These are phyloP conservation scores for Penicillium frequentans DNA, from an alignment of 2,329 filamentous ascomycete genomes.

Conservation along the genomic window DNA sequence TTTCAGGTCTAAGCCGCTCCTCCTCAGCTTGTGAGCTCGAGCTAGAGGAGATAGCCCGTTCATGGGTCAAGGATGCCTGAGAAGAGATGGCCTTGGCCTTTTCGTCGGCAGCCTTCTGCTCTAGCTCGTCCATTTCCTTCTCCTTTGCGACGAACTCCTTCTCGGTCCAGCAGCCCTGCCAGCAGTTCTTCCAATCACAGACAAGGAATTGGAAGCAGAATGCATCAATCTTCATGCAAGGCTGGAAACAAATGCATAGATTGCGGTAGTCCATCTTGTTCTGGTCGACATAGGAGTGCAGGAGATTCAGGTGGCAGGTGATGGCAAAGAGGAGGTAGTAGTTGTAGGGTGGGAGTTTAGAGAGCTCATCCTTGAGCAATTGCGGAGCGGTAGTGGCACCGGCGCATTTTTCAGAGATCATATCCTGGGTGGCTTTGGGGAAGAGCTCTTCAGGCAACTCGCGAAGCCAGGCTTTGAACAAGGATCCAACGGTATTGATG, in stretches of 20 bases:
- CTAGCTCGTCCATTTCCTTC: constrained; percentile 38
- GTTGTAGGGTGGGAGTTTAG: constrained; percentile 92
- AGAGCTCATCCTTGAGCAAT: constrained; percentile 84
- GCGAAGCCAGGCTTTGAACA: constrained; percentile 94
- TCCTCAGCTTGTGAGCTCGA: constrained; percentile 59
- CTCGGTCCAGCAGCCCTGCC: constrained; percentile 94
- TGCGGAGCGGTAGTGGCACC: constrained; percentile 80
- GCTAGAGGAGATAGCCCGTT: constrained; percentile 59
- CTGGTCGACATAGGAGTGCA: constrained; percentile 87
- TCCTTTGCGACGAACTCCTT: constrained; percentile 69
- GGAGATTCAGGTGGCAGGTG: constrained; percentile 88
- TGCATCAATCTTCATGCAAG: constrained; percentile 92
- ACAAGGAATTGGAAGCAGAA: constrained; percentile 96
- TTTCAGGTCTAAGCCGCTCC: constrained; percentile 30
- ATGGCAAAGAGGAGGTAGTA: constrained; percentile 98
- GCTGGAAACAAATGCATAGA: constrained; percentile 94
- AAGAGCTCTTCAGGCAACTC: constrained; percentile 94
- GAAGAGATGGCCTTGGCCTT: constrained; percentile 17
- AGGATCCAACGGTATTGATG: constrained; percentile 92
- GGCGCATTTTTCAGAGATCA: constrained; percentile 75
- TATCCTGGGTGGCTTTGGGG: constrained; percentile 77
- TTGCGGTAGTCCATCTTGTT: constrained; percentile 99
- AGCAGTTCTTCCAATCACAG: constrained; percentile 93
- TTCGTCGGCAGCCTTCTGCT: constrained; percentile 24
- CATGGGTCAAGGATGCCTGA: constrained; percentile 41